phyloP scores from a whole-genome alignment of 805 yeast species.

The Ogataea chonburiensis region DNA sequence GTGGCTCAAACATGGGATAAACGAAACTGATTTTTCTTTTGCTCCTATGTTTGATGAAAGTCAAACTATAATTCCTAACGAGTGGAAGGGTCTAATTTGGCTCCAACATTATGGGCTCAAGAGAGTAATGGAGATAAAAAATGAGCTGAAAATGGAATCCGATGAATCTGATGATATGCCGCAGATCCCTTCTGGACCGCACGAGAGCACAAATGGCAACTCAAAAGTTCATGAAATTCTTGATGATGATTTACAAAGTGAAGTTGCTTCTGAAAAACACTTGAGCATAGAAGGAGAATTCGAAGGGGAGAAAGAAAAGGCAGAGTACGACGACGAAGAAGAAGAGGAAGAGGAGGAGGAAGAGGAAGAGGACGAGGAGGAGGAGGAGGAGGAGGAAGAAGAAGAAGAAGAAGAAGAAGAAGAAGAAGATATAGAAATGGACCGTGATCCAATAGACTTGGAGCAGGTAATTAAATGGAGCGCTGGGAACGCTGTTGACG shows the following conservation, averaged over 20 bases:
- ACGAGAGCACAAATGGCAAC: conserved; percentile 1
- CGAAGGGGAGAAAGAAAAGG: too few relatives aligned
- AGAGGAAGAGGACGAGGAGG: conserved; percentile 1
- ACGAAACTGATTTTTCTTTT: conserved; percentile 48
- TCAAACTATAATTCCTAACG: conserved; percentile 50
- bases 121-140: conserved; percentile 30
- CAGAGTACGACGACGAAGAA: conserved; percentile 6
- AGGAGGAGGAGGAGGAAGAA: conserved; percentile 7
- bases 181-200: too few relatives aligned
- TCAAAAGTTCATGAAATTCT: not conserved
- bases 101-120: conserved; percentile 51
- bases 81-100: conserved; percentile 52
- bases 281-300: too few relatives aligned
- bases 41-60: conserved; percentile 67
- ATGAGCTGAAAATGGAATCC: conserved; percentile 16
- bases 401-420: conserved; percentile 7
- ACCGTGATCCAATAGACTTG: conserved; percentile 26
- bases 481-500: conserved; percentile 25
- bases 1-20: conserved; percentile 52
- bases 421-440: conserved; percentile 10
- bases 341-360: conserved; percentile 5
- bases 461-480: conserved; percentile 30
- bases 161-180: conserved; percentile 10
- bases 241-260: conserved; percentile 1
- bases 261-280: too few relatives aligned